phyloP scores from a whole-genome alignment of 2,329 filamentous ascomycete genomes.

The Sporothrix schenckii region DNA sequence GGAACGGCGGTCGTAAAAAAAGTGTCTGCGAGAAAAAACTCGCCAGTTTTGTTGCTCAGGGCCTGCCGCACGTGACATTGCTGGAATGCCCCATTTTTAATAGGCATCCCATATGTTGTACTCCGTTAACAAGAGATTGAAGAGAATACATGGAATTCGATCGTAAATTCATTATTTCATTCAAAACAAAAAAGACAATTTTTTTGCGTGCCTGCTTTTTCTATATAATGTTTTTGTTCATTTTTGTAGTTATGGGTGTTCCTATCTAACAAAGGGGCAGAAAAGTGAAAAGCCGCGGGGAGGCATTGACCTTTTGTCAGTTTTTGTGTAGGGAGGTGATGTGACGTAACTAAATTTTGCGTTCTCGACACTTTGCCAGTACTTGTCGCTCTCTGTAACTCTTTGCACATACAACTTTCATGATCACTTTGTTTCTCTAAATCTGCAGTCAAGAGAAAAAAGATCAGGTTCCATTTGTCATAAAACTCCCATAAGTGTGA shows the following conservation, averaged over 20 bases:
- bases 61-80: conserved; percentile 6
- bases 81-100: background rate
- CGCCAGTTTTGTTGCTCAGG: conserved; percentile 12
- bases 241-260: background rate
- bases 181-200: background rate
- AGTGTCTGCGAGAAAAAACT: background rate
- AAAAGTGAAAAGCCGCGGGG: background rate
- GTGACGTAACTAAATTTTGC: background rate
- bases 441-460: background rate
- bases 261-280: background rate
- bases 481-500: background rate
- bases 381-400: background rate
- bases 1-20: background rate
- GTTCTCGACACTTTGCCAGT: background rate
- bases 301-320: background rate
- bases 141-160: background rate
- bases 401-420: background rate
- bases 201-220: background rate
- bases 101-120: background rate
- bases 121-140: no score
- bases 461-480: conserved; percentile 9
- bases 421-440: background rate
- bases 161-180: conserved; percentile 13
- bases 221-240: conserved; percentile 17
- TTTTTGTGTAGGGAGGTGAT: background rate